phyloP scores from a whole-genome alignment of 306 rosid genomes.

The Castanea crenata region DNA sequence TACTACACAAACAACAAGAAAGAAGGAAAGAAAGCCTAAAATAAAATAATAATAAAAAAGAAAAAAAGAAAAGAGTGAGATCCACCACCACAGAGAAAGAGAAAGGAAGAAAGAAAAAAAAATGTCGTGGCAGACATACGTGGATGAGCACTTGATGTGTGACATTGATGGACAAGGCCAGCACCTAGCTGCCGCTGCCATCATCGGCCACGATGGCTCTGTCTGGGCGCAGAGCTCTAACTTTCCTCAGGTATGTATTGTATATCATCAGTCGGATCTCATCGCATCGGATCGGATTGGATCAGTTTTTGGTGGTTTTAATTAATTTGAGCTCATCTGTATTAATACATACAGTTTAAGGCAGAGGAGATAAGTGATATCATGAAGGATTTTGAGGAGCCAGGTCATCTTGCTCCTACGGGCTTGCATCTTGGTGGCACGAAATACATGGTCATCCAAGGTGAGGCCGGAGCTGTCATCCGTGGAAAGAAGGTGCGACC shows the following conservation, averaged over 20 bases:
- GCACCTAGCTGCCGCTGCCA: constrained; percentile 76
- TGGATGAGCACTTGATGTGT: constrained; percentile 95
- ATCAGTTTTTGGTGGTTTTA: no score
- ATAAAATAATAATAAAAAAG: no score
- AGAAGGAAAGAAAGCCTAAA: background rate
- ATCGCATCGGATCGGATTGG: no score
- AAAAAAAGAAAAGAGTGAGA: background rate
- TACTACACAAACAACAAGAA: background rate
- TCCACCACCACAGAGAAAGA: background rate
- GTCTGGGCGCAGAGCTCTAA: constrained; percentile 87
- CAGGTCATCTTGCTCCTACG: constrained; percentile 91
- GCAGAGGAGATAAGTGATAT: constrained; percentile 58
- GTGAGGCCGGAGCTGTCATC: constrained; percentile 92
- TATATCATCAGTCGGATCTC: background rate
- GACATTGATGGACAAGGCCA: constrained; percentile 83
- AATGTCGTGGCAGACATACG: constrained; percentile 98
- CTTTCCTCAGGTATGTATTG: constrained; percentile 69
- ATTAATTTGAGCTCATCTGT: no score
- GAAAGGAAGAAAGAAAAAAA: background rate
- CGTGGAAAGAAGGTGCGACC: constrained; percentile 88
- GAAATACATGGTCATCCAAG: constrained; percentile 94
- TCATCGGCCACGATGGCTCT: constrained; percentile 76
- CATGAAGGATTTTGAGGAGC: constrained; percentile 89
- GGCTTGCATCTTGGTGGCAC: constrained; percentile 70
- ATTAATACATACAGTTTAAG: constrained; percentile 38